A percentile compares a stretch with the other conserved stretches of the same genome.
These are phyloP conservation scores for Steccherinum ochraceum DNA, from an alignment of 768 basidiomycete genomes.

Conservation along the genomic window DNA sequence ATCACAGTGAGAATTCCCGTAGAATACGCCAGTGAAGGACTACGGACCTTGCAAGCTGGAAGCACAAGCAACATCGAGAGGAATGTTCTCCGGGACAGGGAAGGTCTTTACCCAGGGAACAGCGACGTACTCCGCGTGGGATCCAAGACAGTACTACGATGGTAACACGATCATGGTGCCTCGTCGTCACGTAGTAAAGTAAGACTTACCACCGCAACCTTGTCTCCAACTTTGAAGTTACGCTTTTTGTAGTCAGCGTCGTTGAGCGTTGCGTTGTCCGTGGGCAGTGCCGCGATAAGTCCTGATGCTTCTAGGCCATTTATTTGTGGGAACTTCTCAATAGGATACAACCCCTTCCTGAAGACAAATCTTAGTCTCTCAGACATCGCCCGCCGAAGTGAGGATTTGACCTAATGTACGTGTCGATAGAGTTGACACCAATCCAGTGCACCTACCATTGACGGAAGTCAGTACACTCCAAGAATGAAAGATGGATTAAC, in stretches of 20 bases:
- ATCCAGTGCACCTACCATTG: constrained; percentile 63
- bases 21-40: no score
- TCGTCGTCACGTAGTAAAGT: no score
- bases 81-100: constrained; percentile 58
- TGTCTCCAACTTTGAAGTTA: constrained; percentile 58
- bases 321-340: constrained; percentile 50
- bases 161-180: no score
- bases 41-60: constrained; percentile 58
- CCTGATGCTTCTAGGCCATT: constrained; percentile 81
- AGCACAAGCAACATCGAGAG: constrained; percentile 61
- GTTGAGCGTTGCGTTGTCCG: constrained; percentile 51
- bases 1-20: background rate
- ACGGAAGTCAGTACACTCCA: no score
- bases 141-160: constrained; percentile 38
- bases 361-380: background rate
- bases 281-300: constrained; percentile 69
- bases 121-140: constrained; percentile 69
- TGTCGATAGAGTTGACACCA: constrained; percentile 86
- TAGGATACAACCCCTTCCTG: constrained; percentile 61
- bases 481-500: no score
- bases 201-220: constrained; percentile 56
- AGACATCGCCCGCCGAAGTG: constrained; percentile 14
- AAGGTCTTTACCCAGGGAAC: constrained; percentile 55
- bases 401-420: constrained; percentile 59
- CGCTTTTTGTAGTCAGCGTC: constrained; percentile 59